A percentile compares a stretch with the other conserved stretches of the same genome.
Evolutionary conservation across 2,329 filamentous ascomycete species (phyloP).

Genomic region (Peltaster fructicola): DNA sequence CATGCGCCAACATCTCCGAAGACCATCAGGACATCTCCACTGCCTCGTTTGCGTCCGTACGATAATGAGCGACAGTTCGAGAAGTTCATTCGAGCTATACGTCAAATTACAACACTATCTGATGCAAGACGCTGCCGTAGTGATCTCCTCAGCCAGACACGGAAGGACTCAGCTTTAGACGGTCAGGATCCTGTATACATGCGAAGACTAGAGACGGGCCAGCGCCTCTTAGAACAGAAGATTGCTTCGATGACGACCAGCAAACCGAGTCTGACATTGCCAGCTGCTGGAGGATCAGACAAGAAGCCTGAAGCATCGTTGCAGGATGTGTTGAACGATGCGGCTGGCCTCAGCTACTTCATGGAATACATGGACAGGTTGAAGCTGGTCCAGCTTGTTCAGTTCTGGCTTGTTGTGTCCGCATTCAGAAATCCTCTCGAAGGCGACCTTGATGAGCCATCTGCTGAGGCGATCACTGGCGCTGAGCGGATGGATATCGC

Average conservation of each 20-base stretch:
- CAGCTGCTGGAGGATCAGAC: conserved; percentile 19
- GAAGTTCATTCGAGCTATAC: conserved; percentile 75
- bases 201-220: conserved; percentile 78
- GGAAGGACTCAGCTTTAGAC: conserved; percentile 62
- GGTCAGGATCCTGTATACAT: conserved; percentile 74
- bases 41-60: conserved; percentile 61
- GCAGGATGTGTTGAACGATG: conserved; percentile 72
- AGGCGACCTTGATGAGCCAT: conserved; percentile 57
- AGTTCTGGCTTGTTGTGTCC: conserved; percentile 97
- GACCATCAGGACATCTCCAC: conserved; percentile 29
- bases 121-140: conserved; percentile 85
- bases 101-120: conserved; percentile 76
- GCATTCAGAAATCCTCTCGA: conserved; percentile 89
- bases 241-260: conserved; percentile 64
- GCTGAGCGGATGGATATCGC: conserved; percentile 75
- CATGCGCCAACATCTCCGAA: conserved; percentile 61
- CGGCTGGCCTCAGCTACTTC: conserved; percentile 87
- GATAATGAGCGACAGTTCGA: conserved; percentile 91
- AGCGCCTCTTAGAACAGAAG: conserved; percentile 74
- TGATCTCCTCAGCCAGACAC: conserved; percentile 80
- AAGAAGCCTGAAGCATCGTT: conserved; percentile 58
- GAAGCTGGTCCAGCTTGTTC: conserved; percentile 69
- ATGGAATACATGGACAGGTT: conserved; percentile 99
- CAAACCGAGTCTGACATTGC: conserved; percentile 22
- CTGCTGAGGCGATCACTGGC: conserved; percentile 35